Evolutionary conservation across 768 basidiomycete species (phyloP).

Genomic region (Suillus paluster): DNA sequence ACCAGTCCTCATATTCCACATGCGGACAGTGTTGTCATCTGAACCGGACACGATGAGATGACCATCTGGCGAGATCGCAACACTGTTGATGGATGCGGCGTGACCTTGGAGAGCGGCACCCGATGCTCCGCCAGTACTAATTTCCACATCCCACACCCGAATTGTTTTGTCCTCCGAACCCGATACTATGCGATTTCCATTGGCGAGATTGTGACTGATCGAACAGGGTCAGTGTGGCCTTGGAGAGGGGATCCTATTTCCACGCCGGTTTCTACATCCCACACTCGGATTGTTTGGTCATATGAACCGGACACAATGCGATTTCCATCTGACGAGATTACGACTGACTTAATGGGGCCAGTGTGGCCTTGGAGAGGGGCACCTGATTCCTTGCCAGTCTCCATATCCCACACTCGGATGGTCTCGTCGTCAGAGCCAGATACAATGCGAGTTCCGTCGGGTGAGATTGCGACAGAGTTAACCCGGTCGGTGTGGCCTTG

Average conservation of each 20-base stretch:
- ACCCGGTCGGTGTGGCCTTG: neutral
- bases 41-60: constrained; percentile 29
- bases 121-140: neutral
- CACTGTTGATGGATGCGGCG: constrained; percentile 3
- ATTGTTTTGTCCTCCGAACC: neutral
- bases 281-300: neutral
- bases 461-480: neutral
- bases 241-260: too few relatives aligned
- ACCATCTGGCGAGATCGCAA: constrained; percentile 33
- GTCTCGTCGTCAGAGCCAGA: neutral
- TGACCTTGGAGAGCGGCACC: neutral
- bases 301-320: constrained; percentile 3
- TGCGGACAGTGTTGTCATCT: neutral
- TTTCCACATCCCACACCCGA: constrained; percentile 1
- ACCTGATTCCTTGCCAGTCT: neutral
- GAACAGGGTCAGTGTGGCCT: too few relatives aligned
- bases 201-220: neutral
- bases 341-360: neutral
- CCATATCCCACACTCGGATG: constrained; percentile 15
- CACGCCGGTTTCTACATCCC: neutral
- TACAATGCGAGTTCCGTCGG: neutral
- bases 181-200: neutral
- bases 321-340: neutral
- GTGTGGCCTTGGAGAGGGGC: neutral
- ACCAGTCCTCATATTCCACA: constrained; percentile 12